Percentiles rank a stretch among this genome's conserved stretches.
Evolutionary conservation across 2,329 filamentous ascomycete species (phyloP).

Genomic region (Chaetomium globosum): DNA sequence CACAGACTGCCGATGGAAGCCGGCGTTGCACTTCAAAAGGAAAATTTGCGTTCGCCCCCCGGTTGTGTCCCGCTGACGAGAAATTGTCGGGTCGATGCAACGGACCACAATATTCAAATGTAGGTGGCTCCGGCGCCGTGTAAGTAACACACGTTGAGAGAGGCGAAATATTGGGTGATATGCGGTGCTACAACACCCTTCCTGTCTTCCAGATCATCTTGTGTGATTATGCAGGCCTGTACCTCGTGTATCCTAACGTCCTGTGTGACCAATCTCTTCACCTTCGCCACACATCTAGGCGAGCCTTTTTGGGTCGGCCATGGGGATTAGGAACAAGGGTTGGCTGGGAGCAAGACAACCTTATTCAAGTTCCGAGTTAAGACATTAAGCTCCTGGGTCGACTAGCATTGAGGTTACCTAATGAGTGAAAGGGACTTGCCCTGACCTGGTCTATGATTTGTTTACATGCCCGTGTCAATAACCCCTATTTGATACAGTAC

Average conservation of each 20-base stretch:
- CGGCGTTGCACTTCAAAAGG: not conserved
- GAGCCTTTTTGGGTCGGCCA: not conserved
- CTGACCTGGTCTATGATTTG: not conserved
- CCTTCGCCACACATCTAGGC: not conserved
- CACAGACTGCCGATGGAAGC: not conserved
- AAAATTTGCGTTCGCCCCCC: not conserved
- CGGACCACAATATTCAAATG: constrained; percentile 1
- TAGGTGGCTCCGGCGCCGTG: not conserved
- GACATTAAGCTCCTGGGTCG: not conserved
- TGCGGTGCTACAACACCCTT: not conserved
- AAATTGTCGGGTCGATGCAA: constrained; percentile 1
- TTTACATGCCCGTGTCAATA: too few species aligned
- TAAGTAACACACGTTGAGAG: not conserved
- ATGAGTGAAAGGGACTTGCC: not conserved
- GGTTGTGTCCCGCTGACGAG: not conserved
- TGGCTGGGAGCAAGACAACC: not conserved
- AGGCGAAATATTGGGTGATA: not conserved
- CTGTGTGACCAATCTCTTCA: not conserved
- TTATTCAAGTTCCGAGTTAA: too few species aligned
- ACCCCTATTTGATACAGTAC: too few species aligned
- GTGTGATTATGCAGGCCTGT: not conserved
- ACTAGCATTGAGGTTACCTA: not conserved
- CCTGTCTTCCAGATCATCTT: not conserved
- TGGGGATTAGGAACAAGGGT: not conserved
- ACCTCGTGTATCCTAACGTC: not conserved